Percentiles rank a stretch among this genome's conserved stretches.
Conservation (phyloP, 192 early-diverging fungal genomes). For the Dissophora ornata region DNA sequence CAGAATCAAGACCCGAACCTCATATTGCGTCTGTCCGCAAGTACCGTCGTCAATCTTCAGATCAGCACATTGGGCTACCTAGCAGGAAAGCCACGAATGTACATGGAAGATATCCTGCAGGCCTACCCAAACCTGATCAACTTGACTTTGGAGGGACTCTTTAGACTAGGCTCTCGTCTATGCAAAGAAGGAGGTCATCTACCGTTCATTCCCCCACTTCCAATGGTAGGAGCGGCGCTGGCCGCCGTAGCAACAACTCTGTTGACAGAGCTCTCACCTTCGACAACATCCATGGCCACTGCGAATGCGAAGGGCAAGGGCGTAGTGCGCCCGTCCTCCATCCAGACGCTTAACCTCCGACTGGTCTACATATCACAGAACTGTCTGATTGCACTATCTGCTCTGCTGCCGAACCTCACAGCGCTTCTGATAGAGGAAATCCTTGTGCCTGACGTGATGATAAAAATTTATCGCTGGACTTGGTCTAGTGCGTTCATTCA, state of each 20-base stretch:
- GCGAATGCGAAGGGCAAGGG: neutral
- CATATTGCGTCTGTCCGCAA: slow-evolving; percentile 14
- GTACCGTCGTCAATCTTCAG: slow-evolving; percentile 19
- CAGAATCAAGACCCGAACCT: slow-evolving; percentile 39
- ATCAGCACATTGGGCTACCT: slow-evolving; percentile 37
- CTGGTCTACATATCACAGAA: slow-evolving; percentile 45
- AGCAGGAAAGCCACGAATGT: slow-evolving; percentile 14
- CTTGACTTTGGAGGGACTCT: slow-evolving; percentile 33
- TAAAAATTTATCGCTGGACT: too few relatives aligned
- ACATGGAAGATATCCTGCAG: slow-evolving; percentile 38
- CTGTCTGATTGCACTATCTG: slow-evolving; percentile 13
- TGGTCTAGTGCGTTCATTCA: slow-evolving; percentile 31
- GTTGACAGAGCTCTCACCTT: neutral
- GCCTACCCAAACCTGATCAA: slow-evolving; percentile 30
- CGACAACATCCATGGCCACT: neutral
- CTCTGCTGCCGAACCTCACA: slow-evolving; percentile 14
- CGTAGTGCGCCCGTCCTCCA: neutral
- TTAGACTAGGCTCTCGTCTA: slow-evolving; percentile 15
- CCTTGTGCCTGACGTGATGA: too few relatives aligned
- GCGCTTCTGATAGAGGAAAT: too few relatives aligned
- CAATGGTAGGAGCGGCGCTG: too few relatives aligned
- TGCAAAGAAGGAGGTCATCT: neutral
- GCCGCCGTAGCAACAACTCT: too few relatives aligned
- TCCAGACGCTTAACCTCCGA: slow-evolving; percentile 29
- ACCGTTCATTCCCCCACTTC: neutral